Base-by-base conservation (phyloP, 139 green algal genomes). In the Raphidocelis subcapitata region DNA sequence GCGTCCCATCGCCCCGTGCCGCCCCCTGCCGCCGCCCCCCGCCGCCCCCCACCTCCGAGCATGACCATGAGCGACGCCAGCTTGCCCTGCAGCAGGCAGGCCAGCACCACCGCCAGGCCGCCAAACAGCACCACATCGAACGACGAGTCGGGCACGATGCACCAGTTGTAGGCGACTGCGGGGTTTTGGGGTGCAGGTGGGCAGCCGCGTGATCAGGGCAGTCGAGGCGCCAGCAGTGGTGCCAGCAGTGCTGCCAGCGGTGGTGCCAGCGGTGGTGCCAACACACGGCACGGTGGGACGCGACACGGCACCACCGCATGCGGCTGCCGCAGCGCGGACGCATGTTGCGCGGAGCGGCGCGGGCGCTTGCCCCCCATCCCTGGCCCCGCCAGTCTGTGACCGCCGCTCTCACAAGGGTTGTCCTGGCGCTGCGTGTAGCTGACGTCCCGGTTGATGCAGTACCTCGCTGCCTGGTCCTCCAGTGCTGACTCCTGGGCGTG, bases 61-160 rank as follows among this genome's bases (percentile, higher is more conserved):
- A 81, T 47, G 14, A 81, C 69, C 67, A 74, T 67, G 26, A 81
- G 66, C 15, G 74, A 72, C 4, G 65, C 65, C 35, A 76, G 74
- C 37, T 76, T 81, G 68, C 75, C 75, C 15, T 72, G 65, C 23
- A 81, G 44, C 5, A 81, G 36, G 75, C 75, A 81, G 5, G 68
- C 75, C 51, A 88, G 49, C 37, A 87, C 63, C 54, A 90, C 72
- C 18, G 85, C 85, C 24, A 87, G 35, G 0, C 67, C 77, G 0
- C 73, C 85, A 64, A 90, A 88, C 18, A 90, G 61, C 21, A 87
- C 69, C 1, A 85, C 85, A 82, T 90, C 85, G 52, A 80, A 79
- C 0, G 65, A 79, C 1, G 55, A 73, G 28, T 83, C 56, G 0
- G 82, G 82, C 0, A 90, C 85, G 21, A 84, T 62, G 63, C 85